phyloP scores from a whole-genome alignment of 2,329 filamentous ascomycete species.

The Canariomyces notabilis region DNA sequence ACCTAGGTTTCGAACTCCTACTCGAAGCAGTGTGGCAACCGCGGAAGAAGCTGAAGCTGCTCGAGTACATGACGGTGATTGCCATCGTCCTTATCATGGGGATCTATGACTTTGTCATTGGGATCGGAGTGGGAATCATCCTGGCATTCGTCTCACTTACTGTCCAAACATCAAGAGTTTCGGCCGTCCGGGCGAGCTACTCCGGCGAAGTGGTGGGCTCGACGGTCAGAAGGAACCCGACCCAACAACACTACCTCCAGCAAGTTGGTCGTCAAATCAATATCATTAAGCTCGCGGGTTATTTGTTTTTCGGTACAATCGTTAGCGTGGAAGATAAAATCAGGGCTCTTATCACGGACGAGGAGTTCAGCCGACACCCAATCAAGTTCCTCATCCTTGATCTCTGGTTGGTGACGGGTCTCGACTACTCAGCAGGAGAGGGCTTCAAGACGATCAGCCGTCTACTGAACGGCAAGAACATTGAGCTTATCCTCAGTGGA shows the following conservation, averaged over 20 bases:
- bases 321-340: constrained; percentile 91
- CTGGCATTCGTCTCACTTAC: constrained; percentile 88
- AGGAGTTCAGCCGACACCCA: constrained; percentile 69
- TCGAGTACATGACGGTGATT: constrained; percentile 87
- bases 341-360: constrained; percentile 73
- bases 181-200: constrained; percentile 85
- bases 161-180: constrained; percentile 83
- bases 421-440: constrained; percentile 95
- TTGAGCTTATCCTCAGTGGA: constrained; percentile 78
- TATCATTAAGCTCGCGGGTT: constrained; percentile 86
- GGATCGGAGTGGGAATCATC: constrained; percentile 86
- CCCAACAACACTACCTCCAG: constrained; percentile 80
- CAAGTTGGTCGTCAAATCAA: constrained; percentile 84
- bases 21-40: constrained; percentile 85
- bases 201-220: constrained; percentile 85
- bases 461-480: constrained; percentile 68
- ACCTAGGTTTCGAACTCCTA: constrained; percentile 87
- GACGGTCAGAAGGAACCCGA: constrained; percentile 84
- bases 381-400: constrained; percentile 90
- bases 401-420: constrained; percentile 79
- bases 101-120: constrained; percentile 90
- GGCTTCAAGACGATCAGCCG: constrained; percentile 91
- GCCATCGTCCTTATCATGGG: constrained; percentile 95
- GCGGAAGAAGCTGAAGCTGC: constrained; percentile 76
- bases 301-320: constrained; percentile 97